phyloP scores from a whole-genome alignment of 768 basidiomycete species.

The Artomyces pyxidatus region DNA sequence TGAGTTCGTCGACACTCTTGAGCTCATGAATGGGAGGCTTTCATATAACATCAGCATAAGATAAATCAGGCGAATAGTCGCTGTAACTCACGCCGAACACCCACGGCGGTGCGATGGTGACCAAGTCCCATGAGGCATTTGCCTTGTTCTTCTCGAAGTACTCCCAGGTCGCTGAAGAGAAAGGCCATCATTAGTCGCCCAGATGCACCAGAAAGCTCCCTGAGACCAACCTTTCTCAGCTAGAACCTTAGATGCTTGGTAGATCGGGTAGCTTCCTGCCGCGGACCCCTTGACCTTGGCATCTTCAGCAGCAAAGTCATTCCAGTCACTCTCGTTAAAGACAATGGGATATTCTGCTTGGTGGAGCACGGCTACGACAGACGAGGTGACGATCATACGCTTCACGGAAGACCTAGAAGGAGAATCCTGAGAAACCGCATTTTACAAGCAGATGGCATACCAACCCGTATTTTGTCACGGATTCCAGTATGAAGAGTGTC shows the following conservation, averaged over 20 bases:
- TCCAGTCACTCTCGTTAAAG: constrained; percentile 23
- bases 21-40: neutral
- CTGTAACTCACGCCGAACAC: too few species aligned
- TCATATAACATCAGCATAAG: neutral
- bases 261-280: neutral
- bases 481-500: constrained; percentile 28
- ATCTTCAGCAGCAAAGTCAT: constrained; percentile 19
- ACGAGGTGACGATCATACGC: constrained; percentile 38
- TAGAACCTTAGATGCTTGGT: neutral
- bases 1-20: neutral
- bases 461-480: constrained; percentile 25
- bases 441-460: neutral
- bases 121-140: constrained; percentile 31
- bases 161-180: constrained; percentile 11
- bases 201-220: neutral
- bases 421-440: neutral
- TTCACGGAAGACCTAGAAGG: constrained; percentile 23
- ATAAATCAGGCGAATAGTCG: neutral
- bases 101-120: constrained; percentile 31
- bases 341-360: neutral
- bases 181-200: neutral
- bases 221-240: neutral
- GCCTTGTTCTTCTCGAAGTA: constrained; percentile 28
- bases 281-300: neutral
- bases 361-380: constrained; percentile 25